Evolutionary conservation across 177 flowering plant genomes (phyloP), one percentile per base, ranked within the genome.

Genomic region (Telopea speciosissima): DNA sequence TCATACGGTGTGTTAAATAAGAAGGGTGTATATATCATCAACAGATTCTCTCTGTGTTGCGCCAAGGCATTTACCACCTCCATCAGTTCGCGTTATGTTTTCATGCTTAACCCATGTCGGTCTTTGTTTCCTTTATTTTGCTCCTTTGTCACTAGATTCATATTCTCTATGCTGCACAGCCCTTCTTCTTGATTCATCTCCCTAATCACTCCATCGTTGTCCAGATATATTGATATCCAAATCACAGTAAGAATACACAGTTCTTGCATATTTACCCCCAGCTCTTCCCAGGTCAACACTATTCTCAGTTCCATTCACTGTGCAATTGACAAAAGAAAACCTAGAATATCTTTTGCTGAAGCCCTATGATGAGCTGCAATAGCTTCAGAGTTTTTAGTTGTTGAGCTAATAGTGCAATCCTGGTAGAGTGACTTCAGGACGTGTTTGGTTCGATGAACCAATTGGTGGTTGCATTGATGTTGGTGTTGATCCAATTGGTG

Each of bases 341-440:
- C 99, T 97, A 0, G 96, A 78, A 31, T 89, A 24, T 68, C 13
- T 0, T 81, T n/a, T n/a, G n/a, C 75, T 0, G 80, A 72, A 6
- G 86, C 76, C 79, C 97, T 84, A 64, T 88, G 91, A 16, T 90
- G 90, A 8, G 99, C 99, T 62, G 99, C 97, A 14, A 95, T 82
- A 0, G 99, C 96, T 70, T 97, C 98, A 0, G 68, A 74, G 4
- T 61, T 75, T 10, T 67, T 62, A 0, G 93, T 96, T 8, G 77
- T 81, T 17, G 96, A 88, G 22, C 82, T 86, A 24, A 95, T 79
- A n/a, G 65, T 67, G 71, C 96, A 95, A 0, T 81, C 82, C 99
- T 92, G n/a, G n/a, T n/a, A n/a, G n/a, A n/a, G n/a, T n/a, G n/a
- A n/a, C n/a, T n/a, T n/a, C n/a, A n/a, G n/a, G n/a, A n/a, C n/a